Evolutionary conservation across 2,329 filamentous ascomycete genomes (phyloP), one percentile per base, ranked within the genome.

Genomic region (Fusarium multiceps): DNA sequence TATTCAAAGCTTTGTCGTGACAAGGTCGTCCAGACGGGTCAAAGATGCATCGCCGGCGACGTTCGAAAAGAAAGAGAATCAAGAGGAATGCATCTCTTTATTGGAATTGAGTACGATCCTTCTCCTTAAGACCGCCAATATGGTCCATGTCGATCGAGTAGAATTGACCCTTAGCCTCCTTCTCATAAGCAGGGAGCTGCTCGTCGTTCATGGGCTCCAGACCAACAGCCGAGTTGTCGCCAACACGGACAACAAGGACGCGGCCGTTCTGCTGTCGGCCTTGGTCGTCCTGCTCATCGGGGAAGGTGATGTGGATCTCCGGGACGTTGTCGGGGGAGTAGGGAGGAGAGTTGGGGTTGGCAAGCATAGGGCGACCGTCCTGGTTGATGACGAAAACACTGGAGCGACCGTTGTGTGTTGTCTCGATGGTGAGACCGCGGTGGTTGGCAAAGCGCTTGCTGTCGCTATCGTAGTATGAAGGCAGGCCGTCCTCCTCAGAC

Each of bases 231-330:
- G 93, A 91, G 66, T 89, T 91, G 72, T 98, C 96, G 68, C 94
- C 94, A 54, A 98, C 93, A 55, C 93, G 89, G 59, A 99, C 95
- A 37, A 98, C 89, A 23, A 99, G 92, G 54, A 98, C 94, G 32
- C 94, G 90, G 34, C 95, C 95, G 72, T 91, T 93, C 83, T 92
- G 92, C 74, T 87, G 87, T 80, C 90, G 93, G 73, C 95, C 95
- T 57, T 88, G 84, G 72, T 93, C 92, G 77, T 98, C 94, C 74
- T 97, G 91, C 84, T 98, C 96, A 75, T 97, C 93, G 18, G 96
- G 96, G 85, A 99, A 98, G 37, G 96, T 98, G 80, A 99, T 97
- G 81, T 94, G 93, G 76, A 99, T 99, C 83, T 98, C 93, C 21
- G 96, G 96, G 28, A 98, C 87, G 72, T 92, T 91, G 80, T 89